Percentiles rank a stretch among this genome's conserved stretches.
Conservation (phyloP, 148 eudicot genomes). For the Arctostaphylos glauca region DNA sequence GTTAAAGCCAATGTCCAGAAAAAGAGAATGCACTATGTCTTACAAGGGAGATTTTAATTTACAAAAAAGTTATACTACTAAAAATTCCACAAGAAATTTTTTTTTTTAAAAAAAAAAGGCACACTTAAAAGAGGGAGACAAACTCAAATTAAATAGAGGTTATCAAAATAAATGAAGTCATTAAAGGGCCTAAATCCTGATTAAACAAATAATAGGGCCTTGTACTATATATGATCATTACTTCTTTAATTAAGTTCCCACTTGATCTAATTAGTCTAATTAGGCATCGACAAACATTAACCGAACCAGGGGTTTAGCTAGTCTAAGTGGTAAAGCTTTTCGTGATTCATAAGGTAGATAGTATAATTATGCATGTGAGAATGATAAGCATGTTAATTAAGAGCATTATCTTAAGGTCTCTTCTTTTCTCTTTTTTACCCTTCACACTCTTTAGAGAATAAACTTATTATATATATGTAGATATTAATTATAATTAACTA, state of each 20-base stretch:
- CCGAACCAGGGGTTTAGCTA: background rate
- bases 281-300: background rate
- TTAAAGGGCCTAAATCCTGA: background rate
- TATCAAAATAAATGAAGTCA: background rate
- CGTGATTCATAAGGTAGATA: background rate
- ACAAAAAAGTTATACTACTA: no score
- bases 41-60: no score
- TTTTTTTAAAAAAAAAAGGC: no score
- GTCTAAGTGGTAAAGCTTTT: background rate
- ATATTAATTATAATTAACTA: no score
- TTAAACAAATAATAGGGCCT: background rate
- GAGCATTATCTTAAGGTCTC: no score
- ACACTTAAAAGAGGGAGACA: background rate
- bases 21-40: constrained; percentile 6
- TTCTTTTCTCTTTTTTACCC: no score
- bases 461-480: no score
- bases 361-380: no score
- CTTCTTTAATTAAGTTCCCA: background rate
- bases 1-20: background rate
- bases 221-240: no score
- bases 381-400: no score
- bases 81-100: no score
- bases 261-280: background rate
- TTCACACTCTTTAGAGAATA: no score
- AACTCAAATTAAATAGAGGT: background rate